Percentiles rank a stretch among this genome's conserved stretches.
phyloP scores from a whole-genome alignment of 2,329 filamentous ascomycete genomes.

The Hyphodiscus sp. region DNA sequence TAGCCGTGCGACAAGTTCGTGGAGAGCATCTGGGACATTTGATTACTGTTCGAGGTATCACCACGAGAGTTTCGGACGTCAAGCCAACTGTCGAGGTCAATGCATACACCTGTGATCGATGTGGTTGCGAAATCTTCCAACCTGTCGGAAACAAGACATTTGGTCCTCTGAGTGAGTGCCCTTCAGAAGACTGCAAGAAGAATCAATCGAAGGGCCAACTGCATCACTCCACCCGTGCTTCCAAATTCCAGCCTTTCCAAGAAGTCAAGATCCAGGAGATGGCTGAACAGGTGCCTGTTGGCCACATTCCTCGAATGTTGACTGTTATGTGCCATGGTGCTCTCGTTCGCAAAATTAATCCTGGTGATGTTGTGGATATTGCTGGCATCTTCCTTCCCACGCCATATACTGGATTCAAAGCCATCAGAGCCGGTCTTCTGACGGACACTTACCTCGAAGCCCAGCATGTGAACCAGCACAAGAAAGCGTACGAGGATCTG shows the following conservation, averaged over 20 bases:
- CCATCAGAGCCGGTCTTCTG: conserved; percentile 89
- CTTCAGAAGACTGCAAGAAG: conserved; percentile 79
- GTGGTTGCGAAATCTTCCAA: conserved; percentile 96
- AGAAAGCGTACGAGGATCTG: conserved; percentile 95
- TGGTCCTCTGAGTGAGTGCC: conserved; percentile 77
- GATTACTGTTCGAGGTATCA: conserved; percentile 90
- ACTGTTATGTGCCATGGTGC: conserved; percentile 87
- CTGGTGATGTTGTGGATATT: conserved; percentile 89
- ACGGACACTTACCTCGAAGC: conserved; percentile 97
- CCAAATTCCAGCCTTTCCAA: conserved; percentile 95
- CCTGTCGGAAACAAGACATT: conserved; percentile 88
- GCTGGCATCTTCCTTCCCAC: conserved; percentile 95
- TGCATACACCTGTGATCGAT: conserved; percentile 94
- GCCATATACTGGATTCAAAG: conserved; percentile 98
- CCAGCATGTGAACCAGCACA: conserved; percentile 89
- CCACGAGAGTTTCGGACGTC: conserved; percentile 92
- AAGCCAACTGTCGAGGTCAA: conserved; percentile 98
- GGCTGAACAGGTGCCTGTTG: conserved; percentile 97
- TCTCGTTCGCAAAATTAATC: conserved; percentile 79
- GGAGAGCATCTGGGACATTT: conserved; percentile 89
- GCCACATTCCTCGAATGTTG: conserved; percentile 88
- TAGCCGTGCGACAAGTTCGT: conserved; percentile 89
- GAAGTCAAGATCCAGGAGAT: conserved; percentile 98
- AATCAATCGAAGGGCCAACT: conserved; percentile 93
- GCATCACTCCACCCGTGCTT: conserved; percentile 89